Percentiles rank a stretch among this genome's conserved stretches.
phyloP scores from a whole-genome alignment of 768 basidiomycete species.

The Daedaleopsis nitida region DNA sequence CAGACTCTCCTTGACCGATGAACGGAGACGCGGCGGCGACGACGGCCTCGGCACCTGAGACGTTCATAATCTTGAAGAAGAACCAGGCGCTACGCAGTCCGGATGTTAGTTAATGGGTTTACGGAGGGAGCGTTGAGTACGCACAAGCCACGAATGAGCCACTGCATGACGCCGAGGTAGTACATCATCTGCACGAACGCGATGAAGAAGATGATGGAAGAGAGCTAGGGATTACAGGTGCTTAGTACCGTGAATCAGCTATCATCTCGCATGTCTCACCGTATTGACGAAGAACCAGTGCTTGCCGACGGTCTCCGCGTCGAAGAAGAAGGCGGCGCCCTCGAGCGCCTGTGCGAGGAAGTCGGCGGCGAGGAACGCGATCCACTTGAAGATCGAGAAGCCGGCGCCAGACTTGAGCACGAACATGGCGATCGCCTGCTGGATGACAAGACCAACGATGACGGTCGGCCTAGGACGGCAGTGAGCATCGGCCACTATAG shows the following conservation, averaged over 20 bases:
- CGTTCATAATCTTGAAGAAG: conserved; percentile 89
- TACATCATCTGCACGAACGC: conserved; percentile 92
- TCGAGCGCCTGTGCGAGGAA: conserved; percentile 68
- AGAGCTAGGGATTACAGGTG: conserved; percentile 44
- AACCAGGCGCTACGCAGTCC: conserved; percentile 70
- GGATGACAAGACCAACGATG: conserved; percentile 83
- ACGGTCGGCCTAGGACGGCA: conserved; percentile 69
- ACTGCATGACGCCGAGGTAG: conserved; percentile 91
- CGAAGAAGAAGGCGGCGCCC: conserved; percentile 86
- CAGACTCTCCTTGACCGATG: conserved; percentile 89
- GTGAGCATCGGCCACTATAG: background rate
- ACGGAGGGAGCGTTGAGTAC: conserved; percentile 24
- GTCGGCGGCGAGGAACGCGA: conserved; percentile 76
- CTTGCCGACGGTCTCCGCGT: conserved; percentile 58
- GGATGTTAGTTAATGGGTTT: background rate
- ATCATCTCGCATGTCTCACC: conserved; percentile 38
- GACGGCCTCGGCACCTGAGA: conserved; percentile 92
- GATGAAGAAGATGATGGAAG: conserved; percentile 91
- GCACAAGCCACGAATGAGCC: conserved; percentile 85
- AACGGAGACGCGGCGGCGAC: conserved; percentile 93
- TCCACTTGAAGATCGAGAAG: conserved; percentile 83
- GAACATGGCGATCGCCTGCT: conserved; percentile 86
- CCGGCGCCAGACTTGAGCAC: conserved; percentile 86
- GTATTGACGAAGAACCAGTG: conserved; percentile 88
- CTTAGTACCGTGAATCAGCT: background rate